Conservation (phyloP, 768 basidiomycete genomes). For the Naganishia vishniacii region DNA sequence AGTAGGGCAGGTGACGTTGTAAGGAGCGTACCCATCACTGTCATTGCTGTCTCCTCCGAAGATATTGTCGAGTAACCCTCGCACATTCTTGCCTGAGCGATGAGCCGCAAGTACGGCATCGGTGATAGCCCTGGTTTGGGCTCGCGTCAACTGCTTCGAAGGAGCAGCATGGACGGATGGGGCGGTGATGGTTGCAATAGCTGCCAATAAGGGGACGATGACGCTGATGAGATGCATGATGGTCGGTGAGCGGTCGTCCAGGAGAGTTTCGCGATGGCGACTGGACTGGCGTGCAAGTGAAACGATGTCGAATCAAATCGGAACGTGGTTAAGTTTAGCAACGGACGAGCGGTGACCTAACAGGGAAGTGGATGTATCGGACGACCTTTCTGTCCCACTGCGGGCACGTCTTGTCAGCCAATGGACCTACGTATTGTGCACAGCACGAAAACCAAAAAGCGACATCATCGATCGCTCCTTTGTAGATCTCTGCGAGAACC, state of each 20-base stretch:
- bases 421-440: not conserved
- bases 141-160: slow-evolving; percentile 13
- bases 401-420: too few relatives aligned
- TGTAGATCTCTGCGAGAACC: not conserved
- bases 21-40: slow-evolving; percentile 36
- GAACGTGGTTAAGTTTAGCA: too few relatives aligned
- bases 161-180: not conserved
- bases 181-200: not conserved
- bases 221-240: slow-evolving; percentile 11
- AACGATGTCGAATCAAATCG: too few relatives aligned
- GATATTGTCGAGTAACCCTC: slow-evolving; percentile 16
- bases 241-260: not conserved
- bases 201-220: not conserved
- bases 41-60: slow-evolving; percentile 21
- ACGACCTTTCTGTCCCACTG: too few relatives aligned
- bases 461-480: slow-evolving; percentile 11
- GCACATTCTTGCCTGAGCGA: slow-evolving; percentile 10
- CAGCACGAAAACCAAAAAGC: not conserved
- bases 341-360: too few relatives aligned
- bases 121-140: slow-evolving; percentile 19
- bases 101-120: slow-evolving; percentile 2
- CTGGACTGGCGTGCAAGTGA: too few relatives aligned
- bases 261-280: not conserved
- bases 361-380: too few relatives aligned
- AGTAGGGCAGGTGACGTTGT: slow-evolving; percentile 38